phyloP scores from a whole-genome alignment of 148 eudicot genomes.

The Silene latifolia region DNA sequence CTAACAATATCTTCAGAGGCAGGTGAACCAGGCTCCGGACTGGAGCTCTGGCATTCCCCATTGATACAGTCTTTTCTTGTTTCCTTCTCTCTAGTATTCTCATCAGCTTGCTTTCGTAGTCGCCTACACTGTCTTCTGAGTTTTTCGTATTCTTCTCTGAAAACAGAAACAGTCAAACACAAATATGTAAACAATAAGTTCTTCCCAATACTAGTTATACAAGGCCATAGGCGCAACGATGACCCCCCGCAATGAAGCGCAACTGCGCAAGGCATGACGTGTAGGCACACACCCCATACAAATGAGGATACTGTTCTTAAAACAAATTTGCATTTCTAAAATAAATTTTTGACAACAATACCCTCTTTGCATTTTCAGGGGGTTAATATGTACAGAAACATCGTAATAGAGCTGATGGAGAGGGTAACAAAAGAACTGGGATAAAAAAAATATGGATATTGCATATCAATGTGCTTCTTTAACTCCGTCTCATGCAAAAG shows the following conservation, averaged over 20 bases:
- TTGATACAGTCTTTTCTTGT: conserved; percentile 34
- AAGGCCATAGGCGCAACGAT: not conserved
- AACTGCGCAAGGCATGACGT: not conserved
- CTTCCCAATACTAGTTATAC: not conserved
- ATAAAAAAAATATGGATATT: too few relatives aligned
- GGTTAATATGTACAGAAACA: too few relatives aligned
- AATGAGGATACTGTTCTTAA: not conserved
- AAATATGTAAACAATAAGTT: not conserved
- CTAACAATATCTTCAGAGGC: conserved; percentile 74
- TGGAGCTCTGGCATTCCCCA: conserved; percentile 31
- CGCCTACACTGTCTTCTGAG: conserved; percentile 66
- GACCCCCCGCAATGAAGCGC: not conserved
- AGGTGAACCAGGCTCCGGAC: conserved; percentile 48
- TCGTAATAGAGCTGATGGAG: too few relatives aligned
- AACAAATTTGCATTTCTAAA: not conserved
- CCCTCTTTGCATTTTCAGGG: too few relatives aligned
- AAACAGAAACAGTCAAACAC: conserved; percentile 13
- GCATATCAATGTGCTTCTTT: too few relatives aligned
- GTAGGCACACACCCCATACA: not conserved
- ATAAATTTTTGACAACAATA: not conserved
- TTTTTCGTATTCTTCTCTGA: conserved; percentile 88
- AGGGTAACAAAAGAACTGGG: too few relatives aligned
- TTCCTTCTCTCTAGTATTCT: conserved; percentile 30
- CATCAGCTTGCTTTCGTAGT: conserved; percentile 43
- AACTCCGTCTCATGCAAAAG: not conserved